phyloP scores from a whole-genome alignment of 2,329 filamentous ascomycete species.

The Thielaviopsis populi region DNA sequence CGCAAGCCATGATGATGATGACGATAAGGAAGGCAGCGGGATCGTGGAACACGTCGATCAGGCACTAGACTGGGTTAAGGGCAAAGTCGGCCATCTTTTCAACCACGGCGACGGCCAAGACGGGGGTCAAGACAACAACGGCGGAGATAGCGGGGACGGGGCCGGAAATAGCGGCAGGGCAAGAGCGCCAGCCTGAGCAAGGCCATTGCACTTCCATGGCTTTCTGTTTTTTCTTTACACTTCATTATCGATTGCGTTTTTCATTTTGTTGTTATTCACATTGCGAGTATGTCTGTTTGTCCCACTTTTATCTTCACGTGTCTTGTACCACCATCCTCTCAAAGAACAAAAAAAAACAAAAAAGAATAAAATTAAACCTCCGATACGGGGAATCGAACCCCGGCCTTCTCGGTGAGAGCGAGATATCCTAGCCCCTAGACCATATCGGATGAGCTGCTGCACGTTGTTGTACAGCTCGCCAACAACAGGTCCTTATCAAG shows the following conservation, averaged over 20 bases:
- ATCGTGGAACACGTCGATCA: slow-evolving; percentile 23
- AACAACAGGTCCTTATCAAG: no score
- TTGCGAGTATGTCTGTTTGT: background rate
- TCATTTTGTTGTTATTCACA: background rate
- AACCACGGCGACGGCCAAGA: background rate
- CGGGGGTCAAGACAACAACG: background rate
- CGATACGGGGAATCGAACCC: slow-evolving; percentile 21
- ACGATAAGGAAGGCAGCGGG: slow-evolving; percentile 22
- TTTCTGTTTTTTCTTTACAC: background rate
- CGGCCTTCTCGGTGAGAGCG: slow-evolving; percentile 18
- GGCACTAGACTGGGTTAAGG: slow-evolving; percentile 38
- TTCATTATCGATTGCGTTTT: background rate
- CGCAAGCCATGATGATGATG: slow-evolving; percentile 6
- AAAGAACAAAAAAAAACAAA: background rate
- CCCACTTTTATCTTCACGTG: background rate
- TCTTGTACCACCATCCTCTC: background rate
- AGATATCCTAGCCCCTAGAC: slow-evolving; percentile 11
- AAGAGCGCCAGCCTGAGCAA: no score
- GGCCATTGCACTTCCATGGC: no score
- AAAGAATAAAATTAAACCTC: slow-evolving; percentile 7
- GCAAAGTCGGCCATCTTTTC: slow-evolving; percentile 30
- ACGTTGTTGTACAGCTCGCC: background rate
- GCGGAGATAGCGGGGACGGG: background rate
- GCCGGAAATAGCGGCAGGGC: no score
- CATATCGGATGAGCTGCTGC: slow-evolving; percentile 9